A percentile compares a stretch with the other conserved stretches of the same genome.
Conservation (phyloP, 495 filamentous ascomycete genomes). For the Neurospora sp. region DNA sequence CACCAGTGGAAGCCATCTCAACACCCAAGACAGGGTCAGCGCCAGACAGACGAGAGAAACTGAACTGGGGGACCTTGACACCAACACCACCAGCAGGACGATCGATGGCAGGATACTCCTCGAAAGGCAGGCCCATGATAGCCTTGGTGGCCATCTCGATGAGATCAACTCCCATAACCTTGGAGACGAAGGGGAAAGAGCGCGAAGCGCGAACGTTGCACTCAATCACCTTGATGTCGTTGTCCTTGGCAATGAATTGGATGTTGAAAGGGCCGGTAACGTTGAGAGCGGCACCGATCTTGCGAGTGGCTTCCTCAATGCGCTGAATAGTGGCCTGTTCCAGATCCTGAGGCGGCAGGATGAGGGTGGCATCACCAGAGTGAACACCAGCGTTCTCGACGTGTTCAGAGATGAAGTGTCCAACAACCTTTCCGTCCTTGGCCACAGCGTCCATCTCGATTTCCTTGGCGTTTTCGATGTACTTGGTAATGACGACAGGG, state of each 20-base stretch:
- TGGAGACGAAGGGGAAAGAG: slow-evolving; percentile 97
- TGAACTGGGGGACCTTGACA: slow-evolving; percentile 98
- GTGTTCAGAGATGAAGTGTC: slow-evolving; percentile 93
- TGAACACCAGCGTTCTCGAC: slow-evolving; percentile 95
- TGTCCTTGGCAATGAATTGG: slow-evolving; percentile 98
- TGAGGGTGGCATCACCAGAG: slow-evolving; percentile 89
- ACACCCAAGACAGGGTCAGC: slow-evolving; percentile 95
- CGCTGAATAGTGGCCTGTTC: slow-evolving; percentile 77
- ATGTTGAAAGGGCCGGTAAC: slow-evolving; percentile 98
- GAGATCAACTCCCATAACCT: slow-evolving; percentile 95
- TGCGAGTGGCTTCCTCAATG: slow-evolving; percentile 89
- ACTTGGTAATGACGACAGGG: slow-evolving; percentile 97
- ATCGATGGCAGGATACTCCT: slow-evolving; percentile 66
- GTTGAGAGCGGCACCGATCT: slow-evolving; percentile 91
- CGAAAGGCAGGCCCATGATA: slow-evolving; percentile 76
- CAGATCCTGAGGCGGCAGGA: slow-evolving; percentile 90
- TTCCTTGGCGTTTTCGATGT: slow-evolving; percentile 93
- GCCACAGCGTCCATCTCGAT: slow-evolving; percentile 97
- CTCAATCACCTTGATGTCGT: slow-evolving; percentile 99
- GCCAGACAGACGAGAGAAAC: slow-evolving; percentile 90
- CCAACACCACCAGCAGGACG: slow-evolving; percentile 78
- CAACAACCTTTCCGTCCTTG: slow-evolving; percentile 70
- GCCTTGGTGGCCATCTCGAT: slow-evolving; percentile 99
- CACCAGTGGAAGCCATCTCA: slow-evolving; percentile 98
- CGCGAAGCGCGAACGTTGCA: slow-evolving; percentile 95